Percentiles rank a stretch among this genome's conserved stretches.
Evolutionary conservation across 345 rosid species (phyloP).

Genomic region (Eucalyptus leucophloia): DNA sequence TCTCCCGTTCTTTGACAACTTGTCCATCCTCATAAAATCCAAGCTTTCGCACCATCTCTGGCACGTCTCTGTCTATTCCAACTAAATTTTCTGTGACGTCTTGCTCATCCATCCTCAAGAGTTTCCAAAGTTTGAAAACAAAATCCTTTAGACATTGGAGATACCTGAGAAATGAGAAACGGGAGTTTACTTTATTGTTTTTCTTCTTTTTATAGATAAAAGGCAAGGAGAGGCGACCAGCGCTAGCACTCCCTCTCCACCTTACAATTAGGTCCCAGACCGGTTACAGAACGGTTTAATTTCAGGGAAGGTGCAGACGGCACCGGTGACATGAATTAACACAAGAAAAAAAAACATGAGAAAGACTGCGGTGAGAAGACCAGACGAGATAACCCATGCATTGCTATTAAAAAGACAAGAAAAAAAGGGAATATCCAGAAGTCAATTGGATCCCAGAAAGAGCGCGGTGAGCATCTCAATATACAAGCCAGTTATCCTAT

Average conservation of each 20-base stretch:
- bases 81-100: background rate
- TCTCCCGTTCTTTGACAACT: background rate
- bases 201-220: no score
- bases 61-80: background rate
- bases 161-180: background rate
- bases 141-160: background rate
- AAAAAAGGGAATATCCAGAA: background rate
- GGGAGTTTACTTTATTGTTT: background rate
- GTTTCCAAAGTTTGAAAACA: background rate
- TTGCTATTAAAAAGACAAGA: background rate
- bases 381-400: fast-evolving
- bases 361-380: background rate
- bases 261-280: background rate
- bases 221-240: fast-evolving
- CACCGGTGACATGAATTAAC: background rate
- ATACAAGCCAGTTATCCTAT: background rate
- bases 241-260: background rate
- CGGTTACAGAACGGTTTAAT: background rate
- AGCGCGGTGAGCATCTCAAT: background rate
- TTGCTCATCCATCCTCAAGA: background rate
- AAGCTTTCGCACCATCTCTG: background rate
- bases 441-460: background rate
- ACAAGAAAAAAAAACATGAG: background rate
- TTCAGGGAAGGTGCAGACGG: background rate
- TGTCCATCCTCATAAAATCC: background rate